phyloP scores from a whole-genome alignment of 495 filamentous ascomycete species.

The Penicillium nucicola region DNA sequence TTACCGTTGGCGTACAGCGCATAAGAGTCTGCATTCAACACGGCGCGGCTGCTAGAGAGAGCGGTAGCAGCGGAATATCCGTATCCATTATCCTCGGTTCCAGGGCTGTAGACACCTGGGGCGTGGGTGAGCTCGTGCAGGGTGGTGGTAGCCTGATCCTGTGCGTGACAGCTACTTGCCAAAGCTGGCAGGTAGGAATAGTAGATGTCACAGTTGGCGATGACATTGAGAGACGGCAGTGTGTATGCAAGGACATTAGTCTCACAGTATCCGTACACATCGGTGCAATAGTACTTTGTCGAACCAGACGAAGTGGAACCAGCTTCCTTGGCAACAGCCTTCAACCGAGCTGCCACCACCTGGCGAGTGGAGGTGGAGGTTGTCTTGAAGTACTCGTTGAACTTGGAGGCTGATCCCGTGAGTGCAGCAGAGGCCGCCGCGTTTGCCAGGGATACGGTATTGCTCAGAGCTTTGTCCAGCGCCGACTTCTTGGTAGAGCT shows the following conservation, averaged over 20 bases:
- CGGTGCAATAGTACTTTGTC: slow-evolving; percentile 51
- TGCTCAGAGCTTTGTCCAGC: slow-evolving; percentile 45
- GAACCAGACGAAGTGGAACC: slow-evolving; percentile 35
- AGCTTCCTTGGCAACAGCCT: slow-evolving; percentile 50
- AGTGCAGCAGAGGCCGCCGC: slow-evolving; percentile 52
- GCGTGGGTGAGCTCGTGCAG: slow-evolving; percentile 65
- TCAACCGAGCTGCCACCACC: slow-evolving; percentile 50
- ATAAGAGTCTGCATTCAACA: slow-evolving; percentile 62
- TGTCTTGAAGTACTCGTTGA: slow-evolving; percentile 62
- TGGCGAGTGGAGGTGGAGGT: slow-evolving; percentile 38
- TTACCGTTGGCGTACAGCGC: slow-evolving; percentile 58
- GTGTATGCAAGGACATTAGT: slow-evolving; percentile 56
- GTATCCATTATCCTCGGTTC: slow-evolving; percentile 57
- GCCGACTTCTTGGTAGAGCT: slow-evolving; percentile 37
- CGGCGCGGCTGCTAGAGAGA: slow-evolving; percentile 41
- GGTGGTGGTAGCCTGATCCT: slow-evolving; percentile 58
- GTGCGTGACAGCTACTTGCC: slow-evolving; percentile 47
- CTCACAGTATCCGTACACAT: slow-evolving; percentile 47
- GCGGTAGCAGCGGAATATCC: slow-evolving; percentile 50
- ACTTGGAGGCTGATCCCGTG: slow-evolving; percentile 46
- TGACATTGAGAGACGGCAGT: slow-evolving; percentile 46
- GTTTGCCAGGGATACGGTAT: slow-evolving; percentile 48
- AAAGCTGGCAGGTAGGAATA: slow-evolving; percentile 47
- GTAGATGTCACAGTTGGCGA: slow-evolving; percentile 57
- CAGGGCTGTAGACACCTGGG: slow-evolving; percentile 50